Evolutionary conservation across 2,329 filamentous ascomycete species (phyloP).

Genomic region (Talaromyces sp.): DNA sequence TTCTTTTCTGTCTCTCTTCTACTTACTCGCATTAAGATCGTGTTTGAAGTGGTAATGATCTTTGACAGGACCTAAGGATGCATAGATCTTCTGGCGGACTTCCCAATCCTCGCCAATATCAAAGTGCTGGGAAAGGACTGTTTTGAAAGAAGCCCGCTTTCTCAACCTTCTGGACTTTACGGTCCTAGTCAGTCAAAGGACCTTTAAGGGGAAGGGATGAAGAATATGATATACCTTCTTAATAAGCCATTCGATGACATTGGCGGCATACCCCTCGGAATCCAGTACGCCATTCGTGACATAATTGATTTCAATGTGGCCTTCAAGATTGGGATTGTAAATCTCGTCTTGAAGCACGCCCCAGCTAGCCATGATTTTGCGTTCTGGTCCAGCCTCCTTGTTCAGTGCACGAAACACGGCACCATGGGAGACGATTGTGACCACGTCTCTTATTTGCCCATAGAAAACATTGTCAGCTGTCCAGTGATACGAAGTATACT

Average conservation of each 20-base stretch:
- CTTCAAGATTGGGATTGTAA: not conserved
- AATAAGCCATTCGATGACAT: not conserved
- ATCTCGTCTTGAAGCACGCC: not conserved
- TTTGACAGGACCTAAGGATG: not conserved
- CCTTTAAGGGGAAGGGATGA: not conserved
- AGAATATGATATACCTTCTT: not conserved
- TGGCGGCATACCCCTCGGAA: not conserved
- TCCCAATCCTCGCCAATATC: not conserved
- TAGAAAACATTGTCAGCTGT: not conserved
- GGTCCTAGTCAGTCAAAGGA: not conserved
- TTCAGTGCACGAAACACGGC: conserved; percentile 3
- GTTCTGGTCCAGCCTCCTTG: not conserved
- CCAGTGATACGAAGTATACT: not conserved
- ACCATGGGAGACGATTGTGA: not conserved
- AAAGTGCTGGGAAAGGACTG: not conserved
- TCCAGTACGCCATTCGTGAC: not conserved
- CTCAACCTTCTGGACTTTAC: not conserved
- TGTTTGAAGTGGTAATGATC: not conserved
- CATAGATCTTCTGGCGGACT: not conserved
- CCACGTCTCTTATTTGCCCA: not conserved
- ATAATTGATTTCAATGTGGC: not conserved
- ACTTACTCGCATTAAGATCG: not conserved
- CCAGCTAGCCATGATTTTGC: not conserved
- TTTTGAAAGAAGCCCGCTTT: not conserved
- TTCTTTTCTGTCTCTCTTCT: no score